A percentile compares a stretch with the other conserved stretches of the same genome.
phyloP scores from a whole-genome alignment of 495 filamentous ascomycete species.

The Tuber borchii region DNA sequence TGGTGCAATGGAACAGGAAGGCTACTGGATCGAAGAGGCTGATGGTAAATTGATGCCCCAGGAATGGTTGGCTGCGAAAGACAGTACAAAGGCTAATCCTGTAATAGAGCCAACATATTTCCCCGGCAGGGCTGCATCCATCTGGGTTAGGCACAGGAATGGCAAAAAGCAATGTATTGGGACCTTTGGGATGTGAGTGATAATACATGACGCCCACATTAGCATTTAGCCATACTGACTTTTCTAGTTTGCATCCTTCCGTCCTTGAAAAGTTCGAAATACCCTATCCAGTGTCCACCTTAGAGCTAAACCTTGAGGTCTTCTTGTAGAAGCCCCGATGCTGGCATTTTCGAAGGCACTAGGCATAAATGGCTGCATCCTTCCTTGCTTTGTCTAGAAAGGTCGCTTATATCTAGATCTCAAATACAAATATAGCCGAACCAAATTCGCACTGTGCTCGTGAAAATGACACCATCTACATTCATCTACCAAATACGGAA shows the following conservation, averaged over 20 bases:
- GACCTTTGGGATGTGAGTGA: slow-evolving; percentile 67
- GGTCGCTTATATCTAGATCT: not conserved
- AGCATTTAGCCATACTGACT: slow-evolving; percentile 6
- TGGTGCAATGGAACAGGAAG: slow-evolving; percentile 52
- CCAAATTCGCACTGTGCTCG: not conserved
- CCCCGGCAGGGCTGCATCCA: slow-evolving; percentile 74
- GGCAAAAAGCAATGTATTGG: slow-evolving; percentile 70
- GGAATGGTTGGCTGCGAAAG: not conserved
- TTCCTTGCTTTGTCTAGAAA: not conserved
- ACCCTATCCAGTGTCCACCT: slow-evolving; percentile 84
- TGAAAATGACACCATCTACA: not conserved
- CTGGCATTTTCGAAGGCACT: not conserved
- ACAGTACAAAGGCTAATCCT: slow-evolving; percentile 9
- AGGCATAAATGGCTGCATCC: not conserved
- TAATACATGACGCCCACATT: slow-evolving; percentile 10
- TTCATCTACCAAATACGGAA: not conserved
- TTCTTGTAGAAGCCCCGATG: slow-evolving; percentile 58
- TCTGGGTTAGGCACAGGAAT: slow-evolving; percentile 60
- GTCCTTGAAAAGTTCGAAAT: slow-evolving; percentile 92
- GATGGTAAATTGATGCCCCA: slow-evolving; percentile 53
- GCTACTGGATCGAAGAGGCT: slow-evolving; percentile 90
- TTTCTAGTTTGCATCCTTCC: slow-evolving; percentile 63
- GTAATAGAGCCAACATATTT: slow-evolving; percentile 76
- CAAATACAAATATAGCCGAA: not conserved
- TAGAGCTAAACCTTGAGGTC: slow-evolving; percentile 91